phyloP scores from a whole-genome alignment of 2,329 filamentous ascomycete genomes.

The Biscogniauxia marginata region DNA sequence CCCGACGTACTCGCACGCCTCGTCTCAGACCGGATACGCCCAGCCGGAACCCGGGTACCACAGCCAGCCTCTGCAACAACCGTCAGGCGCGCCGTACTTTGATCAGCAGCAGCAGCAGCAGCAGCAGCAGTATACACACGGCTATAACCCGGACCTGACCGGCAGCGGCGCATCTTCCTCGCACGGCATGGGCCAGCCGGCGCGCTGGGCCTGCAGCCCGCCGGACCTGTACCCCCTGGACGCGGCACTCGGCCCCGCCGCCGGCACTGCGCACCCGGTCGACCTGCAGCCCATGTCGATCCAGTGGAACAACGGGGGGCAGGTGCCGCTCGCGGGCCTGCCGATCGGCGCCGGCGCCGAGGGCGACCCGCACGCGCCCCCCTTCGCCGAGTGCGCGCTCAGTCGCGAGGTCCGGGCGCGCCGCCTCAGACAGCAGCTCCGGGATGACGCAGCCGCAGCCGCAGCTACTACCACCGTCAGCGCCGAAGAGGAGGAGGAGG shows the following conservation, averaged over 20 bases:
- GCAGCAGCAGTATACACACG: neutral
- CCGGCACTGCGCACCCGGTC: constrained; percentile 5
- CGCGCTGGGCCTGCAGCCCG: constrained; percentile 14
- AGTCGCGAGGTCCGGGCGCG: neutral
- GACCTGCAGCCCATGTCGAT: constrained; percentile 23
- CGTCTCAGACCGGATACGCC: neutral
- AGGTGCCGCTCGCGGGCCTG: constrained; percentile 21
- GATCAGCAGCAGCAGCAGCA: too few species aligned
- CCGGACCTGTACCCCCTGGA: constrained; percentile 8
- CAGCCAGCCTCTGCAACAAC: too few species aligned
- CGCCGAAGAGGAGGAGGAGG: neutral
- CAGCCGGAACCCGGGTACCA: neutral
- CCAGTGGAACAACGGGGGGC: neutral
- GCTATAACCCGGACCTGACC: neutral
- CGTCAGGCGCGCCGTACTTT: too few species aligned
- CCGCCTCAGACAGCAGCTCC: neutral
- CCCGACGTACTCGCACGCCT: neutral
- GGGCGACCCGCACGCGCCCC: constrained; percentile 33
- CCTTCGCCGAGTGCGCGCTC: constrained; percentile 30
- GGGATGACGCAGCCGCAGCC: neutral
- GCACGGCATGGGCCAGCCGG: constrained; percentile 4
- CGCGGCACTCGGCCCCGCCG: constrained; percentile 3
- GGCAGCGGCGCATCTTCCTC: neutral
- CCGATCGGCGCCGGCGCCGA: constrained; percentile 44
- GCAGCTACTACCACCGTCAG: neutral